Percentiles rank a stretch among this genome's conserved stretches.
These are phyloP conservation scores for Colletotrichum zoysiae DNA, from an alignment of 2,329 filamentous ascomycete genomes.

Conservation along the genomic window DNA sequence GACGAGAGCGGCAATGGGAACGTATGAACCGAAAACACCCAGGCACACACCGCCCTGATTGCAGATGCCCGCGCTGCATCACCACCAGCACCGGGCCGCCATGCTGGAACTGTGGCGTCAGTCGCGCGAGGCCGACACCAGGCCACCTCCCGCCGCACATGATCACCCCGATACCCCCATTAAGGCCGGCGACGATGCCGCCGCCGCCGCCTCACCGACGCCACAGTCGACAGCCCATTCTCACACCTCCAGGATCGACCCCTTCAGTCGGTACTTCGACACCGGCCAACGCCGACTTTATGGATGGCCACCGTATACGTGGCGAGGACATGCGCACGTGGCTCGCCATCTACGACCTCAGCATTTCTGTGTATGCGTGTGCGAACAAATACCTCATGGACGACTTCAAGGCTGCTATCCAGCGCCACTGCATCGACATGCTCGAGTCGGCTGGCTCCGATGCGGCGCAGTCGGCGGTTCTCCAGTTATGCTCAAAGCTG, in stretches of 20 bases:
- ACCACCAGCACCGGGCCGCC: conserved; percentile 49
- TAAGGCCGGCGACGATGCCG: conserved; percentile 30
- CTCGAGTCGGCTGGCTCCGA: conserved; percentile 58
- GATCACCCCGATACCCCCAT: conserved; percentile 26
- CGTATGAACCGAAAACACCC: conserved; percentile 58
- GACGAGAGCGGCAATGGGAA: conserved; percentile 54
- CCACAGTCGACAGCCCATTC: conserved; percentile 32
- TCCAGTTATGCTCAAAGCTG: conserved; percentile 58
- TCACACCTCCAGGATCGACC: conserved; percentile 39
- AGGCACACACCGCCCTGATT: conserved; percentile 59
- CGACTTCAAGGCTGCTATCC: conserved; percentile 58
- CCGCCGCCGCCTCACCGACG: conserved; percentile 38
- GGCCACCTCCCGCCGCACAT: conserved; percentile 44
- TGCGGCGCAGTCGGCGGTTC: conserved; percentile 58
- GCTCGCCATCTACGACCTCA: conserved; percentile 61
- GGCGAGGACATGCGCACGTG: conserved; percentile 61
- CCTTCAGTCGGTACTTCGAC: conserved; percentile 33
- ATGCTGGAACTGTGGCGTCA: conserved; percentile 58
- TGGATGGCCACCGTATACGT: conserved; percentile 52
- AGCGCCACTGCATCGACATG: conserved; percentile 59
- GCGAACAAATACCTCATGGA: conserved; percentile 62
- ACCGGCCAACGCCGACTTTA: conserved; percentile 40
- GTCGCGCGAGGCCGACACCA: conserved; percentile 48
- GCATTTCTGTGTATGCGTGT: conserved; percentile 63
- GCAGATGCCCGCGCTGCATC: conserved; percentile 57